phyloP scores from a whole-genome alignment of 208 protist species.

The Strigomonas oncopelti region DNA sequence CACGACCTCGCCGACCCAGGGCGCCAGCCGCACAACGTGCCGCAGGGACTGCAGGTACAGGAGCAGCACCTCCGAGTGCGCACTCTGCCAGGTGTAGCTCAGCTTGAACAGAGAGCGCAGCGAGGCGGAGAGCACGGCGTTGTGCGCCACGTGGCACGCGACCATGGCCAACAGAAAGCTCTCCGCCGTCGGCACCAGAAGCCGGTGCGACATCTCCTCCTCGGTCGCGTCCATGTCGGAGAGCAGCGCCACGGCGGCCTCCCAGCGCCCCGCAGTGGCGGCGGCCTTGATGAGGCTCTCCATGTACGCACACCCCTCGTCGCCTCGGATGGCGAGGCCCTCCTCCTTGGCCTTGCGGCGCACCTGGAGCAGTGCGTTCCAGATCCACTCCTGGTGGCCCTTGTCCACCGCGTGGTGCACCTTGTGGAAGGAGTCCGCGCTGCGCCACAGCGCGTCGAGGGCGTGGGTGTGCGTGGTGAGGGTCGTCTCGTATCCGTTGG shows the following conservation, averaged over 20 bases:
- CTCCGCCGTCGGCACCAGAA: conserved; percentile 74
- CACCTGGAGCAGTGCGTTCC: conserved; percentile 28
- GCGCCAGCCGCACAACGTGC: conserved; percentile 30
- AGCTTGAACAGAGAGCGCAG: conserved; percentile 31
- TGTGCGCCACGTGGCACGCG: conserved; percentile 49
- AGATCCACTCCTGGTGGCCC: conserved; percentile 27
- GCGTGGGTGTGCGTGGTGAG: conserved; percentile 65
- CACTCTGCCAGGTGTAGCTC: conserved; percentile 45
- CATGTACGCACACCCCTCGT: conserved; percentile 72
- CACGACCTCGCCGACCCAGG: conserved; percentile 29
- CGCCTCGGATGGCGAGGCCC: conserved; percentile 36
- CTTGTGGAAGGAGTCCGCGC: conserved; percentile 56
- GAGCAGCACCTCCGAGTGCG: conserved; percentile 69
- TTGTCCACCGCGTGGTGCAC: conserved; percentile 21
- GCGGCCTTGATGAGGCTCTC: conserved; percentile 70
- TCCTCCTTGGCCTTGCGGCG: conserved; percentile 25
- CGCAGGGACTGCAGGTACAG: conserved; percentile 69
- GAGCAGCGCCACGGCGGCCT: conserved; percentile 50
- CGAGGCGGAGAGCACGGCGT: conserved; percentile 48
- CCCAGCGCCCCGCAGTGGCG: conserved; percentile 49
- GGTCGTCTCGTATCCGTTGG: conserved; percentile 50
- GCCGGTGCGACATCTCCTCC: conserved; percentile 34
- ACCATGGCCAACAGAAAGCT: conserved; percentile 69
- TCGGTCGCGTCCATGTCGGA: conserved; percentile 35
- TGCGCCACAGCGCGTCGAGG: conserved; percentile 80